Percentiles rank a stretch among this genome's conserved stretches.
Evolutionary conservation across 192 early-diverging fungal genomes (phyloP).

Genomic region (Podila clonocystis): DNA sequence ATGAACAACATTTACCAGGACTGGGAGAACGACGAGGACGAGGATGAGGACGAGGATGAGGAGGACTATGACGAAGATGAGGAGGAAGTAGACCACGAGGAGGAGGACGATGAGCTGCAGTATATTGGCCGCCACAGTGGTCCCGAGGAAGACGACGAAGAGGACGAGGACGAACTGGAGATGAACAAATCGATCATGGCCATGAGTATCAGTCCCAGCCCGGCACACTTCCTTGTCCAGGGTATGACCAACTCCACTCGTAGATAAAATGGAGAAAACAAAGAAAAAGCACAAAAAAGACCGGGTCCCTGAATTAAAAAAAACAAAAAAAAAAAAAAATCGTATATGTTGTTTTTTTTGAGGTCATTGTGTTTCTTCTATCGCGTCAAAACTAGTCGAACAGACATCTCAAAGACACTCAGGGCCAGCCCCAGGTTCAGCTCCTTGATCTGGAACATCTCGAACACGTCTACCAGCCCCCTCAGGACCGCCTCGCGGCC

Average conservation of each 20-base stretch:
- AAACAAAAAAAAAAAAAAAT: not conserved
- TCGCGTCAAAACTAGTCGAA: slow-evolving; percentile 29
- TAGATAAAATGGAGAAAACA: not conserved
- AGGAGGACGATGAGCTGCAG: slow-evolving; percentile 27
- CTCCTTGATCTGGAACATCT: slow-evolving; percentile 51
- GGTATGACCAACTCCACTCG: slow-evolving; percentile 17
- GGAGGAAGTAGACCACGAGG: slow-evolving; percentile 52
- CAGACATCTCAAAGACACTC: slow-evolving; percentile 42
- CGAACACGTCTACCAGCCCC: slow-evolving; percentile 42
- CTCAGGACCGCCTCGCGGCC: slow-evolving; percentile 35
- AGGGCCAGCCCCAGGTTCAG: slow-evolving; percentile 42
- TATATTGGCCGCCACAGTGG: slow-evolving; percentile 23
- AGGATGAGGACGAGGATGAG: slow-evolving; percentile 64
- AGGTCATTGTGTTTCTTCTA: not conserved
- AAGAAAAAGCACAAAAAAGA: not conserved
- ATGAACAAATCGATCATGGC: slow-evolving; percentile 60
- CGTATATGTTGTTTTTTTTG: not conserved
- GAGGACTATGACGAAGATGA: slow-evolving; percentile 25
- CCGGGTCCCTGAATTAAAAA: not conserved
- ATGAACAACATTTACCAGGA: slow-evolving; percentile 81
- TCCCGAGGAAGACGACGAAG: slow-evolving; percentile 39
- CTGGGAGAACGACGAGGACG: slow-evolving; percentile 74
- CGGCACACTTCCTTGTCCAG: slow-evolving; percentile 50
- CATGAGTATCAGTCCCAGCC: slow-evolving; percentile 67
- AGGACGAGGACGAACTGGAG: slow-evolving; percentile 49